Evolutionary conservation across 1,284 basidiomycete species (phyloP).

Genomic region (Rhodotorula sp.): DNA sequence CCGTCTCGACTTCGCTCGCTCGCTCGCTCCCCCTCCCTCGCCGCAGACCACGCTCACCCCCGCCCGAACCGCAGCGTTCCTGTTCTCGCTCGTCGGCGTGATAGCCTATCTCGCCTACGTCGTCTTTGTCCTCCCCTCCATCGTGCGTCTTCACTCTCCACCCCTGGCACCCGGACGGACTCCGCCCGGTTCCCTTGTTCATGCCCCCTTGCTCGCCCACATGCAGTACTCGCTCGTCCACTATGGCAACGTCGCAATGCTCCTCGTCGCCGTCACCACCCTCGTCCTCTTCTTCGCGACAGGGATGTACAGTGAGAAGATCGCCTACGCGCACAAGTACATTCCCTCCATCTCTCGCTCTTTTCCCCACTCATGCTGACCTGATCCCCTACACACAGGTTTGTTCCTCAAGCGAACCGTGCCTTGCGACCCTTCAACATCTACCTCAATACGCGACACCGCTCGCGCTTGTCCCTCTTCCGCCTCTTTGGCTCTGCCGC

Average conservation of each 20-base stretch:
- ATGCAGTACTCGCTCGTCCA: conserved; percentile 55
- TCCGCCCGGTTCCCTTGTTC: background rate
- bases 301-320: conserved; percentile 94
- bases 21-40: background rate
- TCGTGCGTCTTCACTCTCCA: conserved; percentile 50
- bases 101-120: conserved; percentile 73
- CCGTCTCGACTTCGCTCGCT: conserved; percentile 14
- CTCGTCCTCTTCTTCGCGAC: conserved; percentile 93
- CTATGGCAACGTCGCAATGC: conserved; percentile 70
- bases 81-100: conserved; percentile 66
- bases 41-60: background rate
- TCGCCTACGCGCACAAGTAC: conserved; percentile 91
- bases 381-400: conserved; percentile 60
- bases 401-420: conserved; percentile 93
- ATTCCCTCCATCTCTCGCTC: conserved; percentile 47
- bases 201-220: background rate
- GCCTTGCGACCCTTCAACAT: conserved; percentile 91
- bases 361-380: background rate
- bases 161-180: background rate
- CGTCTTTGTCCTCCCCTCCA: conserved; percentile 67
- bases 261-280: conserved; percentile 84
- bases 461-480: conserved; percentile 52
- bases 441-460: conserved; percentile 82
- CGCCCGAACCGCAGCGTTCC: conserved; percentile 63
- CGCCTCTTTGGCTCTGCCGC: conserved; percentile 13